phyloP scores from a whole-genome alignment of 306 rosid genomes.

The Rubus idaeus region DNA sequence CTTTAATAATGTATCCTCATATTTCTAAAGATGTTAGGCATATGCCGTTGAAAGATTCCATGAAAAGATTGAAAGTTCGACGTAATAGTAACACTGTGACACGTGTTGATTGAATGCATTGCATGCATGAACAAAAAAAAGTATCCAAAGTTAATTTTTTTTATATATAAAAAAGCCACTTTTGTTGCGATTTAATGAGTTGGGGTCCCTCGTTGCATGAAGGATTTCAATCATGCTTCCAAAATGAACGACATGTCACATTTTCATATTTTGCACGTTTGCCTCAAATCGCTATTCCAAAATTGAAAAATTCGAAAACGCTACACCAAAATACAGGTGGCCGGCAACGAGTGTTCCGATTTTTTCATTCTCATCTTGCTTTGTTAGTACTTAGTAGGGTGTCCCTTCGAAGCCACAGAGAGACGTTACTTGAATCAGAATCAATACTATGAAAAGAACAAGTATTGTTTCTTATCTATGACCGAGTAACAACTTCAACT shows the following conservation, averaged over 20 bases:
- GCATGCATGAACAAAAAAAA: conserved; percentile 2
- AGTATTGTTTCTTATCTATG: too few species aligned
- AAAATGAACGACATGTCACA: background rate
- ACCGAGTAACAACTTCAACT: too few species aligned
- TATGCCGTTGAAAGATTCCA: conserved; percentile 48
- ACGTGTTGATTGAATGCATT: background rate
- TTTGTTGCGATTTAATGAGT: background rate
- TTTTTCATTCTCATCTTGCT: too few species aligned
- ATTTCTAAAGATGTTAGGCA: conserved; percentile 30
- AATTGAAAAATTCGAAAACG: background rate
- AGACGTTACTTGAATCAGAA: too few species aligned
- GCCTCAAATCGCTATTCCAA: background rate
- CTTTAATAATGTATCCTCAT: background rate
- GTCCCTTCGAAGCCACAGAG: too few species aligned
- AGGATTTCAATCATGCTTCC: background rate
- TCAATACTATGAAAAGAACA: too few species aligned
- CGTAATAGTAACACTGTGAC: conserved; percentile 14
- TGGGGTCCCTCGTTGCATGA: conserved; percentile 3
- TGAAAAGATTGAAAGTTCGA: conserved; percentile 16
- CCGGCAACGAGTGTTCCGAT: too few species aligned
- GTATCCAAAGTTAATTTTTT: background rate
- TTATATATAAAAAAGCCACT: background rate
- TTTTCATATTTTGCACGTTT: background rate
- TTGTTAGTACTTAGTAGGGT: too few species aligned
- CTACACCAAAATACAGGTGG: too few species aligned